These are phyloP conservation scores for Smallanthus sonchifolius DNA, from an alignment of 129 eudicot genomes.

Conservation along the genomic window DNA sequence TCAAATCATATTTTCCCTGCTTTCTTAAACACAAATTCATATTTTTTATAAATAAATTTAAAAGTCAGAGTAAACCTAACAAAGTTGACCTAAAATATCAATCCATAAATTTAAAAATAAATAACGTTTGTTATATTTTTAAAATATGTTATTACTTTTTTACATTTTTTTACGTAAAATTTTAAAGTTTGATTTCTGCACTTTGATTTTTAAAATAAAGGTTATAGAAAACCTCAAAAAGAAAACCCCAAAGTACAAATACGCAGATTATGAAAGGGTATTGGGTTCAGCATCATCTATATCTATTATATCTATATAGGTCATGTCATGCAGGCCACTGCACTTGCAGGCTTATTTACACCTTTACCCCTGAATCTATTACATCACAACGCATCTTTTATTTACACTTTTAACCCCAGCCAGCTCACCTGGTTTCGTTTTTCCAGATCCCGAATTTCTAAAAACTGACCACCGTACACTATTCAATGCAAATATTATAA, in stretches of 20 bases:
- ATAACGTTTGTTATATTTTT: too few species aligned
- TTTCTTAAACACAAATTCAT: not conserved
- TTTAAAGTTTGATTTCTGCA: too few species aligned
- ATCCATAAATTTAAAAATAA: too few species aligned
- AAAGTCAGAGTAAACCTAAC: not conserved
- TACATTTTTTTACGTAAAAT: too few species aligned
- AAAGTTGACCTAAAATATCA: not conserved
- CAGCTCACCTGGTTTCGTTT: slow-evolving; percentile 13
- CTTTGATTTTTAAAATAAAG: not conserved
- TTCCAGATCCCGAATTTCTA: slow-evolving; percentile 17
- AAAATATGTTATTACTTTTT: too few species aligned
- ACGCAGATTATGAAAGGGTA: slow-evolving; percentile 29
- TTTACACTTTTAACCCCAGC: slow-evolving; percentile 32
- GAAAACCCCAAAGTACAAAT: slow-evolving; percentile 27
- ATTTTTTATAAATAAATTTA: not conserved
- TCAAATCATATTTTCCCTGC: not conserved
- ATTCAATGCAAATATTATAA: not conserved
- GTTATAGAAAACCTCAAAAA: slow-evolving; percentile 4
- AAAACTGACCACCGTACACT: not conserved
- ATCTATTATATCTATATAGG: not conserved
- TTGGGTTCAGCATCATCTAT: slow-evolving; percentile 34
- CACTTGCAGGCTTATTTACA: slow-evolving; percentile 1
- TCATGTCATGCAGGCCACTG: slow-evolving; percentile 23
- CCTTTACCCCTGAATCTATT: slow-evolving; percentile 20
- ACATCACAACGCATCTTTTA: slow-evolving; percentile 15